phyloP scores from a whole-genome alignment of 108 stramenopile genomes.

The Pseudonitzschia pungens region DNA sequence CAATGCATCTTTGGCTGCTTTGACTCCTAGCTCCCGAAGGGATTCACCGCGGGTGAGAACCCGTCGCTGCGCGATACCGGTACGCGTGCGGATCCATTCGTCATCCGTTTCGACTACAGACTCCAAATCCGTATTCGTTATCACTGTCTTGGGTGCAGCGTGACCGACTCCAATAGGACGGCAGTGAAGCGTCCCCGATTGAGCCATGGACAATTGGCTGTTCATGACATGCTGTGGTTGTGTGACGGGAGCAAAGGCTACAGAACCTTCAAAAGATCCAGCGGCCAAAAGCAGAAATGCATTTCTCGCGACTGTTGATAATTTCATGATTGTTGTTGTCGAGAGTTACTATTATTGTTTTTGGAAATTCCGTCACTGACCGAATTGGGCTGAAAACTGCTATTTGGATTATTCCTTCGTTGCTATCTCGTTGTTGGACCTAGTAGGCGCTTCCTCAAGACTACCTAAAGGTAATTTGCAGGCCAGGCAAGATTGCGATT shows the following conservation, averaged over 20 bases:
- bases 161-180: constrained; percentile 88
- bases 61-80: constrained; percentile 84
- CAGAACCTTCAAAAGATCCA: background rate
- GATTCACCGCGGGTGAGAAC: constrained; percentile 63
- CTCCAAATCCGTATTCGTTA: constrained; percentile 90
- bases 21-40: constrained; percentile 44
- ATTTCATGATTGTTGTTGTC: constrained; percentile 17
- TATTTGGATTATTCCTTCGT: background rate
- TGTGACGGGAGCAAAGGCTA: background rate
- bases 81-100: constrained; percentile 95
- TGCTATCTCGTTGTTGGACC: background rate
- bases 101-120: constrained; percentile 91
- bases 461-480: background rate
- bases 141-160: constrained; percentile 62
- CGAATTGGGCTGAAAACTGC: background rate
- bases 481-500: background rate
- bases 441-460: background rate
- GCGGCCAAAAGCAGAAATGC: constrained; percentile 13
- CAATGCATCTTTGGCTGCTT: constrained; percentile 75
- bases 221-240: background rate
- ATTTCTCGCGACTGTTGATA: constrained; percentile 13
- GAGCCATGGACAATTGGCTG: constrained; percentile 29
- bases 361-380: background rate
- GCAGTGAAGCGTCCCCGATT: constrained; percentile 48
- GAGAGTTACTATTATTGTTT: background rate